Evolutionary conservation across 2,329 filamentous ascomycete genomes (phyloP).

Genomic region (Didymosphaeria variabile): DNA sequence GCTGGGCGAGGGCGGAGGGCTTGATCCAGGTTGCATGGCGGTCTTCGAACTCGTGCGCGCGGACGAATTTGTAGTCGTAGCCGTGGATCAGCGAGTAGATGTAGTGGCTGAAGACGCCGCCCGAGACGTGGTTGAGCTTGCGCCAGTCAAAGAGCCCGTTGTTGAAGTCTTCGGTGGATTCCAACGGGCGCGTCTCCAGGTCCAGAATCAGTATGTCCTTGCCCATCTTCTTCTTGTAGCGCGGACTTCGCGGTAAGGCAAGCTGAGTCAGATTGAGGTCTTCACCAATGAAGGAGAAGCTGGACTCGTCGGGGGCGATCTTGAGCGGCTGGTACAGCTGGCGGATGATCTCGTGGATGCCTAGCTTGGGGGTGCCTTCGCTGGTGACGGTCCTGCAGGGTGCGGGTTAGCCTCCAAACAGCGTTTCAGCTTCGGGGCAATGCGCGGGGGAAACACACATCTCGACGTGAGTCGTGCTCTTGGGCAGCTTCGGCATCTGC

Average conservation of each 20-base stretch:
- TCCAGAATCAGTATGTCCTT: conserved; percentile 48
- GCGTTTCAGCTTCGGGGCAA: too few relatives aligned
- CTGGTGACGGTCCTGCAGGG: conserved; percentile 32
- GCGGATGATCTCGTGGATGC: conserved; percentile 44
- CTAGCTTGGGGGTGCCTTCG: conserved; percentile 30
- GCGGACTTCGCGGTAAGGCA: conserved; percentile 39
- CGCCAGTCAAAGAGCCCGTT: conserved; percentile 47
- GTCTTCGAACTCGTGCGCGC: conserved; percentile 51
- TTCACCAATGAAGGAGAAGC: conserved; percentile 44
- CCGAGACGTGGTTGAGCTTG: conserved; percentile 48
- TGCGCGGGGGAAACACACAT: conserved; percentile 30
- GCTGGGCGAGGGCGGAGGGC: conserved; percentile 47
- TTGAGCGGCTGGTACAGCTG: conserved; percentile 44
- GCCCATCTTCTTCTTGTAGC: conserved; percentile 44
- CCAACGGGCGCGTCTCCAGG: conserved; percentile 46
- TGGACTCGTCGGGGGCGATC: conserved; percentile 35
- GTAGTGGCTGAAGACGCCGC: conserved; percentile 51
- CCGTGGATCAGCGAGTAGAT: conserved; percentile 56
- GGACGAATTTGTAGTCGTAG: conserved; percentile 60
- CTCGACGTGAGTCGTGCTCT: conserved; percentile 31
- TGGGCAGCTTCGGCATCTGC: conserved; percentile 32
- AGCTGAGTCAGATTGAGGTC: conserved; percentile 38
- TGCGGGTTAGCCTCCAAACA: conserved; percentile 24
- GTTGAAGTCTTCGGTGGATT: conserved; percentile 42
- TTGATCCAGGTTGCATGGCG: conserved; percentile 61